A percentile compares a stretch with the other conserved stretches of the same genome.
Evolutionary conservation across 2,329 filamentous ascomycete genomes (phyloP).

Genomic region (Purpureocillium lavendulum): DNA sequence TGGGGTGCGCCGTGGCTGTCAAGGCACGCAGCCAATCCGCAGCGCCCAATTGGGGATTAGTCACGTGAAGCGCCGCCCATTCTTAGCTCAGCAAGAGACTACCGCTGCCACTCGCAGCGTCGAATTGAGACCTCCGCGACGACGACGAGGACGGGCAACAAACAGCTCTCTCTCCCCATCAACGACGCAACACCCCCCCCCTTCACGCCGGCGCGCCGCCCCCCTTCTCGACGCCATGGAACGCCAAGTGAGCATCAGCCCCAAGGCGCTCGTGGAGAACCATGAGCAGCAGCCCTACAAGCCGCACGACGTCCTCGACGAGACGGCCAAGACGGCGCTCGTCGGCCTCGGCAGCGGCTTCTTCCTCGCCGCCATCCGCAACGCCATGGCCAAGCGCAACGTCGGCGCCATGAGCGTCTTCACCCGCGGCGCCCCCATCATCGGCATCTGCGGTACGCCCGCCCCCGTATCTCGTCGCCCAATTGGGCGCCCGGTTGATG

Average conservation of each 20-base stretch:
- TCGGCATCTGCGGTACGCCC: conserved; percentile 38
- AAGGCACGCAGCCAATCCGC: conserved; percentile 18
- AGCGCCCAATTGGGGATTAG: conserved; percentile 22
- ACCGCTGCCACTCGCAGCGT: no score
- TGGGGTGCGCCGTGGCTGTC: no score
- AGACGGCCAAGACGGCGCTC: conserved; percentile 54
- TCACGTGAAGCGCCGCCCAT: conserved; percentile 23
- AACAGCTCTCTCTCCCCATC: conserved; percentile 12
- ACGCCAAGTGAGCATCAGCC: conserved; percentile 18
- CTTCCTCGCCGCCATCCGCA: conserved; percentile 71
- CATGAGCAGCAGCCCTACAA: conserved; percentile 42
- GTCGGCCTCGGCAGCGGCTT: conserved; percentile 61
- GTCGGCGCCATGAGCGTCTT: conserved; percentile 74
- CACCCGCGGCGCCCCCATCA: conserved; percentile 66
- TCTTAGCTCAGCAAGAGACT: not conserved
- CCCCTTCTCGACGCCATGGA: conserved; percentile 20
- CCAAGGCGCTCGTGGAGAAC: conserved; percentile 14
- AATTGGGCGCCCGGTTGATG: no score
- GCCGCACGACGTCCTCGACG: conserved; percentile 65
- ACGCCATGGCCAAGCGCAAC: conserved; percentile 77
- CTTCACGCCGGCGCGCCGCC: no score
- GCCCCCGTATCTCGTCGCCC: not conserved
- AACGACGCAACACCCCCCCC: no score
- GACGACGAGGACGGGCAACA: conserved; percentile 9
- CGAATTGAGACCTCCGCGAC: conserved; percentile 2